A percentile compares a stretch with the other conserved stretches of the same genome.
Evolutionary conservation across 176 grass and related monocot genomes (phyloP).

Genomic region (Musa schizocarpa): DNA sequence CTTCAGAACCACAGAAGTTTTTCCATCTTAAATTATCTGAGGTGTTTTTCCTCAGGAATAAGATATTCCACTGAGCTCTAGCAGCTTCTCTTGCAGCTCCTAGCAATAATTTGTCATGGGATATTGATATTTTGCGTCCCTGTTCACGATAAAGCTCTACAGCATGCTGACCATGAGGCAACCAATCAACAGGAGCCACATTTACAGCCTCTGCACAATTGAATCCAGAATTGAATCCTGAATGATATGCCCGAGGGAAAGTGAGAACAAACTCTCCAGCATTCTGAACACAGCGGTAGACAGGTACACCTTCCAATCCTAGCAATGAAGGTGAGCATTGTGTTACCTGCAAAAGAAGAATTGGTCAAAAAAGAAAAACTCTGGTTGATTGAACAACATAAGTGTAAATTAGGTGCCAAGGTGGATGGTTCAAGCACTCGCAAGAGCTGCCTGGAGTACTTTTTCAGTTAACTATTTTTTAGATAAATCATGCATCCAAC

Average conservation of each 20-base stretch:
- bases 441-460: too few species aligned
- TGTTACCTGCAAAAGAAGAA: conserved; percentile 54
- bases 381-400: too few species aligned
- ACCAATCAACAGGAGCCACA: conserved; percentile 92
- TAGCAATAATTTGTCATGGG: conserved; percentile 86
- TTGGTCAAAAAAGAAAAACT: conserved; percentile 9
- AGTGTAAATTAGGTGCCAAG: neutral
- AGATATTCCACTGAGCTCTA: conserved; percentile 83
- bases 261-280: conserved; percentile 85
- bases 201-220: conserved; percentile 99
- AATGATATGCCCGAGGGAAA: conserved; percentile 80
- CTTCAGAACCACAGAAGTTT: conserved; percentile 57
- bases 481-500: too few species aligned
- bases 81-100: conserved; percentile 79
- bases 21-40: conserved; percentile 78
- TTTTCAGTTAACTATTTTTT: too few species aligned
- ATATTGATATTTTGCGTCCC: conserved; percentile 69
- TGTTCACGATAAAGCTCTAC: conserved; percentile 84
- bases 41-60: conserved; percentile 60
- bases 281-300: conserved; percentile 65
- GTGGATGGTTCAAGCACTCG: too few species aligned
- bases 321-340: conserved; percentile 80
- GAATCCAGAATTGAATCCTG: conserved; percentile 91
- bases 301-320: conserved; percentile 69
- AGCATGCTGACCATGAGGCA: conserved; percentile 81